Evolutionary conservation across 768 basidiomycete species (phyloP), one percentile per base, ranked within the genome.

Genomic region (Mycena galericulata): DNA sequence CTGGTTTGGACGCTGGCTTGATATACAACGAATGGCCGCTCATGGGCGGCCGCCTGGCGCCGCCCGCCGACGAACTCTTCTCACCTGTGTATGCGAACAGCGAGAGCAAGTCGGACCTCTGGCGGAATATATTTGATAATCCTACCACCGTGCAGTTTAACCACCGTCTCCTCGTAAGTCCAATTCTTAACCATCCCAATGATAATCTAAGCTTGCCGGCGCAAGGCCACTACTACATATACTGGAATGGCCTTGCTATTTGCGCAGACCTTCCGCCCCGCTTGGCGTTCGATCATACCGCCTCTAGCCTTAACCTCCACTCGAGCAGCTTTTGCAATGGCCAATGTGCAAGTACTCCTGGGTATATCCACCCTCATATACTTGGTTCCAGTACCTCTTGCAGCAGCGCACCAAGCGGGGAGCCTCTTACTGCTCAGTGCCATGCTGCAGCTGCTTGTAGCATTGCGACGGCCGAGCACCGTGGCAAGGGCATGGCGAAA

Each of bases 1-100:
- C 98, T 40, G 98, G 98, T 17, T 85, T 99, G 46, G 98, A 99
- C 77, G 98, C 98, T 1, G 98, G 98, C 17, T 80, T 99, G 60
- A 78, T 96, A n/a, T 99, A 99, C 81, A 99, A 99, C 76, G 97
- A 99, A 76, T 99, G 98, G 82, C 98, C 98, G 0, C 80, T 92
- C 6, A 99, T 99, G 97, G 97, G 95, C 40, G 96, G 93, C 9
- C 86, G 90, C 18, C 78, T 98, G 18, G 87, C 88, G 4, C 98
- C 98, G 4, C 96, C 96, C 0, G 68, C 82, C 9, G 87, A 91
- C 40, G 98, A 99, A 78, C 86, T 99, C 27, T 89, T 97, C 76
- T 90, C 93, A 29, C 75, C 86, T 1, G 82, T 84, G 9, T 99
- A 98, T 77, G 88, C 95, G 9, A 89, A 90, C 77, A 87, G 78